These are phyloP conservation scores for Bombardia bombarda DNA, from an alignment of 495 filamentous ascomycete genomes.

Conservation along the genomic window DNA sequence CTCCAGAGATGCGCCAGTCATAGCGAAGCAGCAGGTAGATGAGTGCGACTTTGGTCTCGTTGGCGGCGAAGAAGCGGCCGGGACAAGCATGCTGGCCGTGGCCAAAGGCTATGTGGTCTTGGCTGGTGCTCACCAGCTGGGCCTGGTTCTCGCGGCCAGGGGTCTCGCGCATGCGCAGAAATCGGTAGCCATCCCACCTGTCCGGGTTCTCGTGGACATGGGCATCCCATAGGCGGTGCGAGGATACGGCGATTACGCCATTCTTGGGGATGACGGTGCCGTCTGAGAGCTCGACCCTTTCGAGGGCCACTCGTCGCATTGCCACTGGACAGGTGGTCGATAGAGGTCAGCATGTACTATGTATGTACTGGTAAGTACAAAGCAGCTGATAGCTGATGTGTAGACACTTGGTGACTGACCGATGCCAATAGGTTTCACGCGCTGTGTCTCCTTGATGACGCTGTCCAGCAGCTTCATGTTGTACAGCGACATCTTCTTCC, in stretches of 20 bases:
- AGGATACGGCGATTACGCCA: constrained; percentile 27
- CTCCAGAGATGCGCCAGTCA: constrained; percentile 24
- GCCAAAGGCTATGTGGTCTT: constrained; percentile 29
- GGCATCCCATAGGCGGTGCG: constrained; percentile 27
- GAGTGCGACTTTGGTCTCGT: constrained; percentile 29
- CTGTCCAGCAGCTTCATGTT: constrained; percentile 48
- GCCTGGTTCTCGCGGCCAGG: constrained; percentile 32
- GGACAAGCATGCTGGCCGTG: constrained; percentile 33
- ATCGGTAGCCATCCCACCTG: constrained; percentile 41
- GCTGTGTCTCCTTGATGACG: constrained; percentile 39
- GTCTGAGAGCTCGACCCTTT: constrained; percentile 38
- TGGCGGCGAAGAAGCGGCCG: constrained; percentile 35
- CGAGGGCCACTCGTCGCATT: constrained; percentile 32
- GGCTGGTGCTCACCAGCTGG: constrained; percentile 39
- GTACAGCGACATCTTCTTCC: constrained; percentile 41
- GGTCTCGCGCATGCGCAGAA: constrained; percentile 29
- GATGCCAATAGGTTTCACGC: constrained; percentile 27
- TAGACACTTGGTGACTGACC: no score
- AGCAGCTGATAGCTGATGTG: no score
- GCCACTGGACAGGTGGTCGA: constrained; percentile 14
- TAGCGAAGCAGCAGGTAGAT: constrained; percentile 28
- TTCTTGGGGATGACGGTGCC: constrained; percentile 43
- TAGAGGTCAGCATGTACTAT: no score
- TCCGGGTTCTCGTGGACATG: constrained; percentile 34
- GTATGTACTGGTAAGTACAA: no score